Conservation (phyloP, 2,329 filamentous ascomycete genomes). For the Xylariaceae sp. region DNA sequence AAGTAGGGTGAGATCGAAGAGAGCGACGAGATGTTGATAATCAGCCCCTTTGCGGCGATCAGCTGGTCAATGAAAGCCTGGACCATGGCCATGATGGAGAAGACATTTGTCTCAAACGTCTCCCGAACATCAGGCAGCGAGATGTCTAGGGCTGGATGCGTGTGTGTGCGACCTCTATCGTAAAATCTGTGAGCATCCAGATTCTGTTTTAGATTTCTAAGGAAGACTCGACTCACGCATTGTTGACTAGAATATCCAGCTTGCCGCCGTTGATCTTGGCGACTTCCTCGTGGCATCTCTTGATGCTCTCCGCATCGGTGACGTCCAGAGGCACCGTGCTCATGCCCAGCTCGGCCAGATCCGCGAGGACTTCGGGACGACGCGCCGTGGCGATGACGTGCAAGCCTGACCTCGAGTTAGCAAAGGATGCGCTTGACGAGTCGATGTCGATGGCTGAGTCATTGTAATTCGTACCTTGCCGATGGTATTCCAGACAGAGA, state of each 20-base stretch:
- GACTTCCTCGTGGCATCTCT: constrained; percentile 43
- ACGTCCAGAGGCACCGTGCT: constrained; percentile 50
- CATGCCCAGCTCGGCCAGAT: constrained; percentile 44
- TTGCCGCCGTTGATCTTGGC: constrained; percentile 45
- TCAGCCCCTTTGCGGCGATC: constrained; percentile 45
- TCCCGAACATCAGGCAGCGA: constrained; percentile 47
- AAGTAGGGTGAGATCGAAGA: constrained; percentile 47
- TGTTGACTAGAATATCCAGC: constrained; percentile 56
- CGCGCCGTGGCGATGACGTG: constrained; percentile 55
- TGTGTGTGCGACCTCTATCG: constrained; percentile 45
- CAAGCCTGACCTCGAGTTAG: constrained; percentile 34
- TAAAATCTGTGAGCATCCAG: constrained; percentile 10
- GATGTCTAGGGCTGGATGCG: constrained; percentile 48
- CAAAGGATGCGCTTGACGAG: too few relatives aligned
- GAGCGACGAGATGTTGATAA: constrained; percentile 52
- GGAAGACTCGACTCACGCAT: constrained; percentile 40
- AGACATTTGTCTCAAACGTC: constrained; percentile 54
- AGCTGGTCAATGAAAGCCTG: constrained; percentile 46
- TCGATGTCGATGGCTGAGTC: neutral
- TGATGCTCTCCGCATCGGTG: constrained; percentile 47
- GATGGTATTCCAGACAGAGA: constrained; percentile 48
- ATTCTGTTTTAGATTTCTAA: neutral
- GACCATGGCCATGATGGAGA: constrained; percentile 52
- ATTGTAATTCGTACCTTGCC: constrained; percentile 36
- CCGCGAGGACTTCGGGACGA: constrained; percentile 42